These are phyloP conservation scores for Sugiyamaella japonica DNA, from an alignment of 1,139 yeast genomes.

Conservation along the genomic window DNA sequence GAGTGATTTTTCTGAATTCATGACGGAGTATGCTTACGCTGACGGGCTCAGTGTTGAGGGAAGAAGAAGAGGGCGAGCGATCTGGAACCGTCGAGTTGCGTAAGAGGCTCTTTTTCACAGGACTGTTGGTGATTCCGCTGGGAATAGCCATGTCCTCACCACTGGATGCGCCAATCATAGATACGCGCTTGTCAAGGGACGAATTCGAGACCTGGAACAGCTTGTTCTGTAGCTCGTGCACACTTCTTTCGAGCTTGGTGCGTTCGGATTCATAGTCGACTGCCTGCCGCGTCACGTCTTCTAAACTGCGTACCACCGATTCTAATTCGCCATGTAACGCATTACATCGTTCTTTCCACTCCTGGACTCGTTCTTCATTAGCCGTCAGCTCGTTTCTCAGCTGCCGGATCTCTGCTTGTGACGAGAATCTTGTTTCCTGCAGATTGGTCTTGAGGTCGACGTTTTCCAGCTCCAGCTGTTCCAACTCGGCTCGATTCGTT, in stretches of 20 bases:
- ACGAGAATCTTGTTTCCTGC: slow-evolving; percentile 36
- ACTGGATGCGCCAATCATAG: slow-evolving; percentile 24
- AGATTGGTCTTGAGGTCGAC: slow-evolving; percentile 40
- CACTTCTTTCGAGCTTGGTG: slow-evolving; percentile 32
- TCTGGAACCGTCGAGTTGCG: slow-evolving; percentile 10
- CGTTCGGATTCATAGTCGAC: slow-evolving; percentile 43
- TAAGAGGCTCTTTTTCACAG: slow-evolving; percentile 3
- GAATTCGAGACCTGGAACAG: slow-evolving; percentile 27
- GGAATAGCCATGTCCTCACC: slow-evolving; percentile 1
- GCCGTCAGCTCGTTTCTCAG: slow-evolving; percentile 33
- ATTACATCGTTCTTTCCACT: slow-evolving; percentile 39
- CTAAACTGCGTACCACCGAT: slow-evolving; percentile 37
- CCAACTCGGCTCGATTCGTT: slow-evolving; percentile 33
- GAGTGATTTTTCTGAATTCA: slow-evolving; percentile 68
- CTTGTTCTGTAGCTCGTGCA: slow-evolving; percentile 34
- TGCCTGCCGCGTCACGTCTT: slow-evolving; percentile 41
- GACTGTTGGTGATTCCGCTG: background rate
- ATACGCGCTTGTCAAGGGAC: slow-evolving; percentile 31
- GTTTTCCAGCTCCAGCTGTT: slow-evolving; percentile 40
- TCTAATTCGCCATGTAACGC: slow-evolving; percentile 38
- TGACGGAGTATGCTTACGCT: slow-evolving; percentile 51
- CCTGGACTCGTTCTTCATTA: slow-evolving; percentile 33
- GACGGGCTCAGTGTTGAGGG: slow-evolving; percentile 25
- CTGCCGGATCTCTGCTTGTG: slow-evolving; percentile 34
- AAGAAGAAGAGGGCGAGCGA: background rate